phyloP scores from a whole-genome alignment of 2,329 filamentous ascomycete species.

The Metarhizium humberi region DNA sequence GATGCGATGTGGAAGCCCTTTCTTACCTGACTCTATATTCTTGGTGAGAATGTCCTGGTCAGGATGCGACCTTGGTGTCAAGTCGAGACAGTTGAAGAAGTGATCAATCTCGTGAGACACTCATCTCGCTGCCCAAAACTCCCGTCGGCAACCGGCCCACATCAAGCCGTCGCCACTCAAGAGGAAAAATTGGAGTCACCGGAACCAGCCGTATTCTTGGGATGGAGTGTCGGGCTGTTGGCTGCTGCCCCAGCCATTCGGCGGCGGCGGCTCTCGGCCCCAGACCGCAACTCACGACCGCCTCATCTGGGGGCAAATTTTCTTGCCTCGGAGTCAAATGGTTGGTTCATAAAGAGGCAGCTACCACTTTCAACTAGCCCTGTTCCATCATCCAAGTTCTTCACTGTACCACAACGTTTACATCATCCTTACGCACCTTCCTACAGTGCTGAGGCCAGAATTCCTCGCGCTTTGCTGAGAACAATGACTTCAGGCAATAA shows the following conservation, averaged over 20 bases:
- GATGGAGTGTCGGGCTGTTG: neutral
- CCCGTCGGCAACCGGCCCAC: neutral
- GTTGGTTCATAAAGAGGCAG: neutral
- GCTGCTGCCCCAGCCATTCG: neutral
- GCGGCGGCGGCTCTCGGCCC: constrained; percentile 5
- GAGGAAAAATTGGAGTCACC: neutral
- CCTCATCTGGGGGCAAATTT: neutral
- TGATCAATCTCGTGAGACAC: neutral
- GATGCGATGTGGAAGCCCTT: neutral
- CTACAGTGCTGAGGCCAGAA: neutral
- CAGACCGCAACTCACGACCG: neutral
- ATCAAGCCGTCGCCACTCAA: neutral
- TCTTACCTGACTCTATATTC: neutral
- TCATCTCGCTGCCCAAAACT: neutral
- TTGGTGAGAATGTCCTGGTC: neutral
- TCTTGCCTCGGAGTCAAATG: neutral
- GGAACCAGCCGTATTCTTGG: neutral
- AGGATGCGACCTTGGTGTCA: neutral
- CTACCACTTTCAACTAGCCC: neutral
- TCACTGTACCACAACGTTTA: neutral
- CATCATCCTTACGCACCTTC: neutral
- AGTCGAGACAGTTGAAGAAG: too few relatives aligned
- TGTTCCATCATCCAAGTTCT: neutral
- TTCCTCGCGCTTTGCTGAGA: neutral
- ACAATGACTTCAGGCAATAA: neutral